Percentiles rank a stretch among this genome's conserved stretches.
Conservation (phyloP, 306 rosid genomes). For the Oemleria cerasiformis region DNA sequence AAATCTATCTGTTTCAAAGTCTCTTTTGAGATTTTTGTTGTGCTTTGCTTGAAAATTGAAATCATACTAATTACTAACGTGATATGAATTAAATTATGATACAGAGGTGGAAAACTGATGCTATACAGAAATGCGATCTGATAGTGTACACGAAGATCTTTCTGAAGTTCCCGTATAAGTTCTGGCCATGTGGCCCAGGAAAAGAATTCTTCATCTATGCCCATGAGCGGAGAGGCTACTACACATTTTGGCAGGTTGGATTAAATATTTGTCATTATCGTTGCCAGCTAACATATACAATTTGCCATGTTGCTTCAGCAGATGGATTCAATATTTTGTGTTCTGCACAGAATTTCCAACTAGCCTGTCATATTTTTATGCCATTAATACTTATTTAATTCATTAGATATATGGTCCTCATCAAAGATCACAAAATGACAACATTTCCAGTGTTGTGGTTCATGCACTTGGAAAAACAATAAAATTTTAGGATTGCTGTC, state of each 20-base stretch:
- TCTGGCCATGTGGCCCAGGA: slow-evolving; percentile 92
- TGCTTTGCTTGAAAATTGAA: slow-evolving; percentile 8
- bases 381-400: background rate
- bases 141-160: slow-evolving; percentile 94
- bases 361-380: background rate
- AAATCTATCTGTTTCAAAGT: background rate
- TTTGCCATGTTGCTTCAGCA: slow-evolving; percentile 11
- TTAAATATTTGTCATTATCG: slow-evolving; percentile 1
- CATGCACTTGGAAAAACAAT: background rate
- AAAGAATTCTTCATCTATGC: slow-evolving; percentile 98
- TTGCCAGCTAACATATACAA: slow-evolving; percentile 17
- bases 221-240: slow-evolving; percentile 92
- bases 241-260: slow-evolving; percentile 99
- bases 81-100: slow-evolving; percentile 26
- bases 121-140: slow-evolving; percentile 82
- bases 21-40: background rate
- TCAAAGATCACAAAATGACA: slow-evolving; percentile 6
- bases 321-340: slow-evolving; percentile 2
- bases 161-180: slow-evolving; percentile 80
- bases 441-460: background rate
- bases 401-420: background rate
- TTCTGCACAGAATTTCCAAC: slow-evolving; percentile 4
- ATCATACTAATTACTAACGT: slow-evolving; percentile 3
- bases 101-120: slow-evolving; percentile 94
- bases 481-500: background rate